These are phyloP conservation scores for Aspergillus melleus DNA, from an alignment of 2,329 filamentous ascomycete genomes.

Conservation along the genomic window DNA sequence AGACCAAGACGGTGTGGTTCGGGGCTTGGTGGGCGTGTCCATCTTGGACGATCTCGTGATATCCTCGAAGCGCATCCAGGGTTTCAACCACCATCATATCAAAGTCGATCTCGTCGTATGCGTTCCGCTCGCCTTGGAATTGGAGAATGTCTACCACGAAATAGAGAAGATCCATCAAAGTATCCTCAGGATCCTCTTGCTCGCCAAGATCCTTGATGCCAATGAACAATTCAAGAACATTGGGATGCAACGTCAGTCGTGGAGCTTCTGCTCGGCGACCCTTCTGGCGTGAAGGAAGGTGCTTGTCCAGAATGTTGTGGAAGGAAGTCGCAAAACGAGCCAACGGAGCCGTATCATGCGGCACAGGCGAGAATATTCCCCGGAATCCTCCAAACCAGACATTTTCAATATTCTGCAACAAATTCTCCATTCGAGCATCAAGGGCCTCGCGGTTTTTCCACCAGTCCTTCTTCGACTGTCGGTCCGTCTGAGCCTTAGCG, in stretches of 20 bases:
- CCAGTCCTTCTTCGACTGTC: conserved; percentile 79
- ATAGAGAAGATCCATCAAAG: conserved; percentile 87
- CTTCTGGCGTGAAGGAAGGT: conserved; percentile 76
- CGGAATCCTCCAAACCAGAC: conserved; percentile 95
- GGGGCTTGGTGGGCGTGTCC: conserved; percentile 34
- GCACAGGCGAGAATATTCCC: conserved; percentile 82
- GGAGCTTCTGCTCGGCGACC: conserved; percentile 55
- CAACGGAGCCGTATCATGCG: conserved; percentile 63
- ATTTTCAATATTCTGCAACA: conserved; percentile 83
- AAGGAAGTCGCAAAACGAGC: conserved; percentile 76
- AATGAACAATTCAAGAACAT: conserved; percentile 84
- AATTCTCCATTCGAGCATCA: conserved; percentile 72
- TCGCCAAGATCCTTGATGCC: conserved; percentile 73
- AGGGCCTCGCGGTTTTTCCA: conserved; percentile 83
- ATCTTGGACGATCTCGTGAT: conserved; percentile 58
- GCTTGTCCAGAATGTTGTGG: conserved; percentile 74
- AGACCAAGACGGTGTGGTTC: conserved; percentile 77
- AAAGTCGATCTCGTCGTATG: conserved; percentile 97
- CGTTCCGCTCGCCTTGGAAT: conserved; percentile 93
- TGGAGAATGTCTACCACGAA: conserved; percentile 96
- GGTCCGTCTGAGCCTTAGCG: conserved; percentile 68
- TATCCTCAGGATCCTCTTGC: conserved; percentile 79
- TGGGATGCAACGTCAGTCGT: conserved; percentile 58
- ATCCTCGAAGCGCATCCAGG: conserved; percentile 77
- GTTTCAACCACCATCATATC: conserved; percentile 87